These are phyloP conservation scores for Trichoderma sp. DNA, from an alignment of 2,329 filamentous ascomycete genomes.

Conservation along the genomic window DNA sequence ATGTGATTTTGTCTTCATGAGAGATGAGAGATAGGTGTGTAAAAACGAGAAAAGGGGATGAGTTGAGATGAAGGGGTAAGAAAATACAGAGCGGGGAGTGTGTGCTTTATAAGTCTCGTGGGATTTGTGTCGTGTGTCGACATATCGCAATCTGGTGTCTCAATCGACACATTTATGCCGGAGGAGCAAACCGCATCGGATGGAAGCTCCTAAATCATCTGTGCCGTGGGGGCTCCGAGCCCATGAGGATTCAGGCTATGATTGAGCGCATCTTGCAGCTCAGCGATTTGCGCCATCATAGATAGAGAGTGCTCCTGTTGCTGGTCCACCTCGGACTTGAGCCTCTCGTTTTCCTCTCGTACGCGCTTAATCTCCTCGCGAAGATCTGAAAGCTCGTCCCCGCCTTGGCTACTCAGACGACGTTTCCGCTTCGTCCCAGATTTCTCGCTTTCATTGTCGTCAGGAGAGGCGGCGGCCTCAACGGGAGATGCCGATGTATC, in stretches of 20 bases:
- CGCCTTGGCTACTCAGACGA: conserved; percentile 38
- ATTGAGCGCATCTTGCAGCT: conserved; percentile 50
- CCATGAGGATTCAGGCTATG: conserved; percentile 41
- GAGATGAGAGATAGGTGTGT: background rate
- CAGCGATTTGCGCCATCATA: conserved; percentile 55
- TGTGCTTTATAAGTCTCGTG: background rate
- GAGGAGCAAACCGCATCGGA: conserved; percentile 13
- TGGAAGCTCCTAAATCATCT: conserved; percentile 44
- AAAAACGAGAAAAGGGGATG: background rate
- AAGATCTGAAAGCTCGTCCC: conserved; percentile 57
- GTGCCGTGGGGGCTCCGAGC: conserved; percentile 46
- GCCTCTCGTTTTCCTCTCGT: conserved; percentile 65
- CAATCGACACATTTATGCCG: background rate
- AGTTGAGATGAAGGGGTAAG: background rate
- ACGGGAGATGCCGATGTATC: conserved; percentile 43
- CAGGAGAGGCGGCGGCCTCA: conserved; percentile 45
- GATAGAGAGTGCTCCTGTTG: conserved; percentile 52
- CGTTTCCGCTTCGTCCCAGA: conserved; percentile 55
- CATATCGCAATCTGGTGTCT: background rate
- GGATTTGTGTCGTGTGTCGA: background rate
- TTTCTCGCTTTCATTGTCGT: conserved; percentile 53
- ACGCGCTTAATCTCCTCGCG: conserved; percentile 69
- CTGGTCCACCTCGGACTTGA: conserved; percentile 54
- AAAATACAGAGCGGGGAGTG: conserved; percentile 14
- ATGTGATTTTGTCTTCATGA: conserved; percentile 12